Evolutionary conservation across 371 early-diverging fungal species (phyloP).

Genomic region (Mucor piriformis): DNA sequence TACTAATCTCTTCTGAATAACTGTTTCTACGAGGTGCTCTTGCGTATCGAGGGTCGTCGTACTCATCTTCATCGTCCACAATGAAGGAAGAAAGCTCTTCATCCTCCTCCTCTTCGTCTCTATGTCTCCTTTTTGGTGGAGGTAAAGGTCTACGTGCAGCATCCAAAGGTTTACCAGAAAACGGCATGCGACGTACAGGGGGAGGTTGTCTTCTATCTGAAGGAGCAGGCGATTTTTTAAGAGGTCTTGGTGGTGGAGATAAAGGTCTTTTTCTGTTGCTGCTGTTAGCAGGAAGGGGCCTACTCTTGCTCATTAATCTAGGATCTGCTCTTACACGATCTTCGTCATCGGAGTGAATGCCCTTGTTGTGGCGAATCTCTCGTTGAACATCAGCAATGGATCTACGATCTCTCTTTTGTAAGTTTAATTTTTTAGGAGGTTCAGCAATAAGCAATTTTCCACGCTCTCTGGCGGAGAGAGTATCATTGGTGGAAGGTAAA

Average conservation of each 20-base stretch:
- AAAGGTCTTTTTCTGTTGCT: slow-evolving; percentile 12
- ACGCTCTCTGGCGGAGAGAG: slow-evolving; percentile 23
- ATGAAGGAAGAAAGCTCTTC: slow-evolving; percentile 45
- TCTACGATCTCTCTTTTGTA: slow-evolving; percentile 39
- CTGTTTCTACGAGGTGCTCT: slow-evolving; percentile 16
- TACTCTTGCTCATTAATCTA: slow-evolving; percentile 15
- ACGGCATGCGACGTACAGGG: slow-evolving; percentile 39
- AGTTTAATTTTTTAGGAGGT: slow-evolving; percentile 23
- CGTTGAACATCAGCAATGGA: slow-evolving; percentile 43
- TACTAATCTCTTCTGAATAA: slow-evolving; percentile 50
- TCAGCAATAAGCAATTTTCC: slow-evolving; percentile 25
- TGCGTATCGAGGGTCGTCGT: slow-evolving; percentile 15
- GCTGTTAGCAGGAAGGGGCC: slow-evolving; percentile 9
- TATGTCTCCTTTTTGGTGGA: slow-evolving; percentile 12
- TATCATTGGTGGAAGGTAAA: not conserved
- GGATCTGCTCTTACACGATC: slow-evolving; percentile 11
- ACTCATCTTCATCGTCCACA: slow-evolving; percentile 57
- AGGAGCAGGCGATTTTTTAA: not conserved
- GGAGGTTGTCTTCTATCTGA: slow-evolving; percentile 1
- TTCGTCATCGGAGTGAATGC: slow-evolving; percentile 43
- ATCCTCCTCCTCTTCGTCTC: slow-evolving; percentile 37
- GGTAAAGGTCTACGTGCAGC: slow-evolving; percentile 2
- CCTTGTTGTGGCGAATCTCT: slow-evolving; percentile 42
- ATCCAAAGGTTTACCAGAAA: slow-evolving; percentile 29
- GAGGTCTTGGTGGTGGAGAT: slow-evolving; percentile 8